These are phyloP conservation scores for Tilletia horrida DNA, from an alignment of 1,284 basidiomycete genomes.

Conservation along the genomic window DNA sequence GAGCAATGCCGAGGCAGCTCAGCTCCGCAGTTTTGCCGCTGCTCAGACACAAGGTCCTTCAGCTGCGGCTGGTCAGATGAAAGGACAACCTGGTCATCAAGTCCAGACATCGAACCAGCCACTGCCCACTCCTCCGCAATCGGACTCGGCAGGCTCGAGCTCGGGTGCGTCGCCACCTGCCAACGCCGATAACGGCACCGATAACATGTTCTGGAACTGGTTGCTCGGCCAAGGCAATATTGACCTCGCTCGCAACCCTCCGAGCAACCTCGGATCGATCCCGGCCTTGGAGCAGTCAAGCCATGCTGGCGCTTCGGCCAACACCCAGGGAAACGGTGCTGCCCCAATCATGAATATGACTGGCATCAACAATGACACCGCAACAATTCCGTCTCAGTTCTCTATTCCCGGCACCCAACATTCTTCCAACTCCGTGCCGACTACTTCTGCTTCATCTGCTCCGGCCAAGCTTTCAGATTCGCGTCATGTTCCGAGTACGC, in stretches of 20 bases:
- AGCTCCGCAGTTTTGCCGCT: no score
- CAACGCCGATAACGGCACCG: not conserved
- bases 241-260: not conserved
- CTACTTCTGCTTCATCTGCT: no score
- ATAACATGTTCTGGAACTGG: conserved; percentile 17
- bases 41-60: no score
- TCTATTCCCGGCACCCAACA: no score
- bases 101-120: not conserved
- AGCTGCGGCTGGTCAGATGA: not conserved
- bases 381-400: no score
- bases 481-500: no score
- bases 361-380: no score
- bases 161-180: conserved; percentile 7
- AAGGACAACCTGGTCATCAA: not conserved
- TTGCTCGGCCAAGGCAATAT: not conserved
- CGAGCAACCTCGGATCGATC: not conserved
- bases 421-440: no score
- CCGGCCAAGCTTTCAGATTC: no score
- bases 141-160: conserved; percentile 4
- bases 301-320: not conserved
- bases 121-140: conserved; percentile 4
- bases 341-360: no score
- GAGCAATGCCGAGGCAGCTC: no score
- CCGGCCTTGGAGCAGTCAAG: not conserved
- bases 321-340: no score